Evolutionary conservation across 139 green algal species (phyloP), one percentile per base, ranked within the genome.

Genomic region (Chlamydomonas urium): DNA sequence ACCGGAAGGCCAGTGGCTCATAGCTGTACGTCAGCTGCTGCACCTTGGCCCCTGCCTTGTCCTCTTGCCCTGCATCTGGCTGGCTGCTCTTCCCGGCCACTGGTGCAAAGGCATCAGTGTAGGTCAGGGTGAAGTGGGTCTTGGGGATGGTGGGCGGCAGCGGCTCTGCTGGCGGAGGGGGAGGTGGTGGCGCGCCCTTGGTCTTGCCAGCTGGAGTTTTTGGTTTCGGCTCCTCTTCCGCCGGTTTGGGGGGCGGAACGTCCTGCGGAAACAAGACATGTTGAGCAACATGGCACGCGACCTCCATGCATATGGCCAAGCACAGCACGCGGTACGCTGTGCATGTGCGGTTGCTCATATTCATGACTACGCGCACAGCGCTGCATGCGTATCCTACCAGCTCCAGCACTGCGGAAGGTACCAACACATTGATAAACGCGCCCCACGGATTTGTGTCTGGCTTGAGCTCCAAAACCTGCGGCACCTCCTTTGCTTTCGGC

Each of bases 41-140:
- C 42, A 14, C 42, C 42, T 50, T 8, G 42, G 42, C 26, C 24
- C 29, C 53, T 21, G n/a, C 53, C 6, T 10, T 21, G n/a, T 63
- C 53, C 10, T 14, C 6, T 14, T 14, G 53, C n/a, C 17, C 53
- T 14, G 53, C 17, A 63, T 8, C 53, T 34, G 53, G n/a, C n/a
- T n/a, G n/a, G n/a, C n/a, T 63, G 53, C 6, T 5, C 24, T 14
- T 21, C 10, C 53, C 53, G 17, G 21, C 53, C 24, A 63, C 53
- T 34, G 53, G 53, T 36, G 53, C 19, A 26, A 63, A 33, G 6
- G 29, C 10, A 14, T 14, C 10, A 10, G 53, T 34, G 53, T 63
- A 63, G 21, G 53, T 21, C 6, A 63, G 10, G 53, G 17, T 63
- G 53, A 63, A 63, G 19, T 63, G 53, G 6, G 53, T 63, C 53